Conservation (phyloP, 225 moss, liverwort and hornwort genomes). For the Lunularia cruciata region DNA sequence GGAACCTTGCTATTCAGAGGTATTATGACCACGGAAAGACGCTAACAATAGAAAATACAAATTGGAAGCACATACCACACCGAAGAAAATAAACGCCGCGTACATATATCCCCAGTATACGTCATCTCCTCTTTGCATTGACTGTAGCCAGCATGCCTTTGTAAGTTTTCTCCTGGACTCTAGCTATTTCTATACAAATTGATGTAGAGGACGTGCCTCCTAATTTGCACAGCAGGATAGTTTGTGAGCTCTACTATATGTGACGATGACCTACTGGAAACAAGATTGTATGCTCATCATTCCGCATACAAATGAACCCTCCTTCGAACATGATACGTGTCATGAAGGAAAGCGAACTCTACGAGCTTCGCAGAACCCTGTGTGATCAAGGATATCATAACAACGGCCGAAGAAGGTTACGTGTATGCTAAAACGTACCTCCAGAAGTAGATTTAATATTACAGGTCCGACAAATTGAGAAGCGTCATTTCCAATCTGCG, state of each 20-base stretch:
- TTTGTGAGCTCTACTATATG: too few relatives aligned
- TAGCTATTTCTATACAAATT: too few relatives aligned
- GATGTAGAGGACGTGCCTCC: too few relatives aligned
- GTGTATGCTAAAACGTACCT: constrained; percentile 37
- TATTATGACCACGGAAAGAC: background rate
- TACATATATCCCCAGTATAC: constrained; percentile 77
- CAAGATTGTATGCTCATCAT: too few relatives aligned
- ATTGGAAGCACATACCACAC: constrained; percentile 38
- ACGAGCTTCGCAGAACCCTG: too few relatives aligned
- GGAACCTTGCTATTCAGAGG: background rate
- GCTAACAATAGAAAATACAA: background rate
- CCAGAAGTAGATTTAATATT: constrained; percentile 48
- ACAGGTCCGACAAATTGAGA: constrained; percentile 69
- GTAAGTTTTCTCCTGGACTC: too few relatives aligned
- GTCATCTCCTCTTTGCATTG: constrained; percentile 84
- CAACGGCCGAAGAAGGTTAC: too few relatives aligned
- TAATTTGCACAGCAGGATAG: too few relatives aligned
- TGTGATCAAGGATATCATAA: too few relatives aligned
- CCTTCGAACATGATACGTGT: too few relatives aligned
- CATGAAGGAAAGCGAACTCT: background rate
- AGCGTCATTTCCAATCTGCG: constrained; percentile 63
- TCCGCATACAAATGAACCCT: too few relatives aligned
- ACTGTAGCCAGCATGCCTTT: constrained; percentile 18
- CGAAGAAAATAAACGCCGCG: constrained; percentile 68
- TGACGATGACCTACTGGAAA: too few relatives aligned